phyloP scores from a whole-genome alignment of 202 grass and related monocot species.

The Eragrostis tef region DNA sequence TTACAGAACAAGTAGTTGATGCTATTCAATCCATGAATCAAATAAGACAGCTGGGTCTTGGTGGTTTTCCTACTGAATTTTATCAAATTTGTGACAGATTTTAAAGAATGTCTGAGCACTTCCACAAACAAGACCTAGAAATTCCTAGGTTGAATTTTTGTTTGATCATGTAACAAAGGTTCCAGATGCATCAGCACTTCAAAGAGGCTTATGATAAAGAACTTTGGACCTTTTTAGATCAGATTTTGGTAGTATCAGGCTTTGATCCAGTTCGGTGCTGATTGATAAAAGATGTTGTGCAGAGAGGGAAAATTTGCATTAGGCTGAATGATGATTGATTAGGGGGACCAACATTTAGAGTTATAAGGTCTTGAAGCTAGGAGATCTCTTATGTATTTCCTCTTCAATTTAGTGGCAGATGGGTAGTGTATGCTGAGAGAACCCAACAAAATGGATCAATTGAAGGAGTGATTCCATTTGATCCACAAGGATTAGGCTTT shows the following conservation, averaged over 20 bases:
- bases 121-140: background rate
- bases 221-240: background rate
- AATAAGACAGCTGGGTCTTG: background rate
- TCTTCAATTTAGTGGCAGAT: background rate
- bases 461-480: background rate
- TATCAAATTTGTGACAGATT: background rate
- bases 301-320: no score
- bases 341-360: background rate
- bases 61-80: background rate
- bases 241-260: no score
- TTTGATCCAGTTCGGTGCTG: no score
- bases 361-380: background rate
- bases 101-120: background rate
- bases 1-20: constrained; percentile 16
- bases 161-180: background rate
- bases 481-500: background rate
- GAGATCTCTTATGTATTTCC: background rate
- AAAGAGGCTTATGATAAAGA: background rate
- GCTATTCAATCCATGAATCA: background rate
- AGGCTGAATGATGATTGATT: background rate
- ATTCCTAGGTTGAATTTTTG: background rate
- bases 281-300: no score
- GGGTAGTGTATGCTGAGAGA: background rate
- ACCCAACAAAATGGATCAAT: background rate
- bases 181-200: background rate